Conservation (phyloP, 179 eudicot genomes). For the Beta corolliflora region DNA sequence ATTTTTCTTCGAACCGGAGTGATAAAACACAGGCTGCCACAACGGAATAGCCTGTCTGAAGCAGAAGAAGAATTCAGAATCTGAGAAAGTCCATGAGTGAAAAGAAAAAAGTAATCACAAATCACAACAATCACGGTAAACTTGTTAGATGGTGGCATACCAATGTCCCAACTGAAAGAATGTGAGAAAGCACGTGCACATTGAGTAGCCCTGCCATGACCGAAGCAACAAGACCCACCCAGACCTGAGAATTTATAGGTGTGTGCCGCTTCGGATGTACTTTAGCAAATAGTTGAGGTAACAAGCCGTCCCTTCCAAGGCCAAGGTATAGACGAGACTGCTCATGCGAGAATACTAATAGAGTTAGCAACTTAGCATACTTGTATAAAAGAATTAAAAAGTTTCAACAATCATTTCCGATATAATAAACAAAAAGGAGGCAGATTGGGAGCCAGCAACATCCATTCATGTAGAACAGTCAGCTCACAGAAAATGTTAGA, state of each 20-base stretch:
- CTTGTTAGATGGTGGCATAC: conserved; percentile 45
- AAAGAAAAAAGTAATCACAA: not conserved
- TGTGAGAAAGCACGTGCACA: conserved; percentile 81
- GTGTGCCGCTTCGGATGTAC: conserved; percentile 80
- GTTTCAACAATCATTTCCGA: not conserved
- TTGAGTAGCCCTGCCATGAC: conserved; percentile 82
- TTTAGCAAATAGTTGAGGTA: conserved; percentile 80
- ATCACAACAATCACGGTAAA: conserved; percentile 21
- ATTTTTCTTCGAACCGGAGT: conserved; percentile 74
- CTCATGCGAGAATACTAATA: conserved; percentile 20
- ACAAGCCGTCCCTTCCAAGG: conserved; percentile 92
- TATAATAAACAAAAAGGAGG: not conserved
- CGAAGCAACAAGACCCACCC: conserved; percentile 92
- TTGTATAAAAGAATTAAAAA: not conserved
- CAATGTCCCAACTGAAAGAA: conserved; percentile 94
- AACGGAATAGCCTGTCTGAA: conserved; percentile 95
- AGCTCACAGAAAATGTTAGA: not conserved
- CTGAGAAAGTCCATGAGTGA: conserved; percentile 1
- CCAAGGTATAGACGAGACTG: conserved; percentile 97
- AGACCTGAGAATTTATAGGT: conserved; percentile 80
- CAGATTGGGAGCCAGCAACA: not conserved
- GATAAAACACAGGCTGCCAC: conserved; percentile 91
- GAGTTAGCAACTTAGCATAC: conserved; percentile 19
- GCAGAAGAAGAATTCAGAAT: conserved; percentile 24
- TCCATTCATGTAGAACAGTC: not conserved